Base-by-base conservation (phyloP, 768 basidiomycete species). In the Amanita rubescens region DNA sequence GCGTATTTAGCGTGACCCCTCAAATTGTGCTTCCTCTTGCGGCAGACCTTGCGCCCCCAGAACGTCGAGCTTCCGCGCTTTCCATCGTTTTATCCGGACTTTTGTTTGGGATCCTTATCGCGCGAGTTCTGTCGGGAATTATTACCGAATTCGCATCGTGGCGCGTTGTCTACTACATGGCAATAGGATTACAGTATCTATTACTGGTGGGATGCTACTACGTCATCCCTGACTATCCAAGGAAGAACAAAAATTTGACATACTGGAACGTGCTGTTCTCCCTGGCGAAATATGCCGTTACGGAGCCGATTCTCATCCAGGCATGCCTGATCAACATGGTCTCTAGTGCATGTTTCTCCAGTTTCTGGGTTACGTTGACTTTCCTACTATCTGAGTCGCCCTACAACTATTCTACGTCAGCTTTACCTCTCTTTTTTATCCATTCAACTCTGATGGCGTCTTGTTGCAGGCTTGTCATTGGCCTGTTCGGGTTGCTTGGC, bases 221-320 rank as follows among this genome's bases (percentile, higher is more conserved):
- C 19, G 58, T 83, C 51, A 68, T 92, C n/a, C 90, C 90, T 1
- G 90, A 94, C 66, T 92, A 87, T 61, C 91, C 90, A 1, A 78
- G 85, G 11, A 91, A 87, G 64, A 85, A 87, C 62, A 66, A 62
- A 19, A 69, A 78, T 43, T 51, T 90, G 57, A 79, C 80, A 2
- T 93, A 93, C 67, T 74, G 71, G 58, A 68, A 81, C 15, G 85
- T 92, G 43, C 67, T 90, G 30, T 80, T 72, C 66, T 85, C 84
- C 8, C 93, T 93, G 91, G 83, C 71, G 5, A 85, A 82, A 65
- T 87, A 82, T 59, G 71, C 82, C 0, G 73, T 84, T 34, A 93
- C 86, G 0, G 88, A 94, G 65, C 91, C 92, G 0, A 68, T 85
- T 19, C 69, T 94, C 27, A 75, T 91, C 9, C 91, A 94, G 64